Evolutionary conservation across 148 eudicot species (phyloP).

Genomic region (Salicornia ramosissima): DNA sequence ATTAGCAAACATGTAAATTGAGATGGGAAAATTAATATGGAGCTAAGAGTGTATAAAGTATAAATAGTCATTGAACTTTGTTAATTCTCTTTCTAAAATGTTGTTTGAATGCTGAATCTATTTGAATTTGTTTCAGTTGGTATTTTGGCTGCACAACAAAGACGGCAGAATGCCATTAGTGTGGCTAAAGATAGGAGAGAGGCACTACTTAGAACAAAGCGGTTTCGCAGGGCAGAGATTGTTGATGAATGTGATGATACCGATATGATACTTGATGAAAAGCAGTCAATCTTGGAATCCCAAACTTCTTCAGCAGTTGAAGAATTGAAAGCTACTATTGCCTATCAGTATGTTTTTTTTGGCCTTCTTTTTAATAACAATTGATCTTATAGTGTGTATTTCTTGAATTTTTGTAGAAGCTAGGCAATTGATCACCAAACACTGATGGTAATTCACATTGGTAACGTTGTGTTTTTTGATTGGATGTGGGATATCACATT

Average conservation of each 20-base stretch:
- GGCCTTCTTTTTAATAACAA: neutral
- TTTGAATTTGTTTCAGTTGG: slow-evolving; percentile 51
- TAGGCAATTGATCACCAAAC: neutral
- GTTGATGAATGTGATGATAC: slow-evolving; percentile 32
- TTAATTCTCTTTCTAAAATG: neutral
- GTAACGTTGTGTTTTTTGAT: neutral
- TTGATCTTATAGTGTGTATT: slow-evolving; percentile 4
- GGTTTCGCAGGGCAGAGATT: slow-evolving; percentile 77
- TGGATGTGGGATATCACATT: neutral
- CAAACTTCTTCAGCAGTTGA: slow-evolving; percentile 79
- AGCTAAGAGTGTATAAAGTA: too few species aligned
- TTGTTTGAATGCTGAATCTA: slow-evolving; percentile 5
- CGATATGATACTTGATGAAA: slow-evolving; percentile 80
- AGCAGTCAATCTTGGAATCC: slow-evolving; percentile 64
- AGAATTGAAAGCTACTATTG: slow-evolving; percentile 52
- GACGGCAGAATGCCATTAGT: slow-evolving; percentile 68
- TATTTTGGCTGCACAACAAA: slow-evolving; percentile 55
- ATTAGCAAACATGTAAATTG: too few species aligned
- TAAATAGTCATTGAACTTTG: neutral
- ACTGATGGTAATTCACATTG: neutral
- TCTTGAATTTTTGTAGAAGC: slow-evolving; percentile 5
- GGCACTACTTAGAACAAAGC: slow-evolving; percentile 73
- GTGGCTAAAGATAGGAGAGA: slow-evolving; percentile 90
- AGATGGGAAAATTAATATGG: too few species aligned
- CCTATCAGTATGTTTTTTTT: slow-evolving; percentile 47